Percentiles rank a stretch among this genome's conserved stretches.
phyloP scores from a whole-genome alignment of 495 filamentous ascomycete species.

The Clohesyomyces aquaticus region DNA sequence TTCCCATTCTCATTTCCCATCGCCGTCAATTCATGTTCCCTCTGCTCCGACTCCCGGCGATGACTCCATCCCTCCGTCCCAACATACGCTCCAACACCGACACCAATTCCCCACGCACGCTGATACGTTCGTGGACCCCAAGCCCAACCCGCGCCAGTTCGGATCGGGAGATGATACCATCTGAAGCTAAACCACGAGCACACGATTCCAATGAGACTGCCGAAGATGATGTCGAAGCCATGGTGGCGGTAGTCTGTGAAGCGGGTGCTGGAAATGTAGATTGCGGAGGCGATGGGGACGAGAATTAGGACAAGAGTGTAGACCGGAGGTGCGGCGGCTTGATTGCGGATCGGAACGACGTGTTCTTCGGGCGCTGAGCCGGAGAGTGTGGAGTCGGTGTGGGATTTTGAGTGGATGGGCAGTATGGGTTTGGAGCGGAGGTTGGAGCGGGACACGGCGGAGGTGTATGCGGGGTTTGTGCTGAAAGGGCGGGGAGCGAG shows the following conservation, averaged over 20 bases:
- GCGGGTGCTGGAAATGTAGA: constrained; percentile 64
- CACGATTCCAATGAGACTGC: constrained; percentile 59
- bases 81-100: constrained; percentile 47
- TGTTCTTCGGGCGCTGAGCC: constrained; percentile 8
- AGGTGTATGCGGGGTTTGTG: constrained; percentile 31
- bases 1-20: background rate
- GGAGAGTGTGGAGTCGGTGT: constrained; percentile 16
- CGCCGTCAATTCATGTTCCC: background rate
- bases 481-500: constrained; percentile 35
- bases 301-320: constrained; percentile 61
- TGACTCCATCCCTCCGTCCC: constrained; percentile 45
- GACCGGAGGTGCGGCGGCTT: constrained; percentile 63
- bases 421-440: constrained; percentile 23
- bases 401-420: constrained; percentile 11
- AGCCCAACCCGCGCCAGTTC: constrained; percentile 44
- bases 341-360: constrained; percentile 46
- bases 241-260: constrained; percentile 68
- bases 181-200: constrained; percentile 62
- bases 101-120: constrained; percentile 49
- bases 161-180: constrained; percentile 58
- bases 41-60: background rate
- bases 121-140: constrained; percentile 47
- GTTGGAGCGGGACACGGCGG: constrained; percentile 27
- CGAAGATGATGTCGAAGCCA: constrained; percentile 67
- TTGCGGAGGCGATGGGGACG: constrained; percentile 60